Percentiles rank a stretch among this genome's conserved stretches.
Conservation (phyloP, 768 basidiomycete genomes). For the Mycena vitilis region DNA sequence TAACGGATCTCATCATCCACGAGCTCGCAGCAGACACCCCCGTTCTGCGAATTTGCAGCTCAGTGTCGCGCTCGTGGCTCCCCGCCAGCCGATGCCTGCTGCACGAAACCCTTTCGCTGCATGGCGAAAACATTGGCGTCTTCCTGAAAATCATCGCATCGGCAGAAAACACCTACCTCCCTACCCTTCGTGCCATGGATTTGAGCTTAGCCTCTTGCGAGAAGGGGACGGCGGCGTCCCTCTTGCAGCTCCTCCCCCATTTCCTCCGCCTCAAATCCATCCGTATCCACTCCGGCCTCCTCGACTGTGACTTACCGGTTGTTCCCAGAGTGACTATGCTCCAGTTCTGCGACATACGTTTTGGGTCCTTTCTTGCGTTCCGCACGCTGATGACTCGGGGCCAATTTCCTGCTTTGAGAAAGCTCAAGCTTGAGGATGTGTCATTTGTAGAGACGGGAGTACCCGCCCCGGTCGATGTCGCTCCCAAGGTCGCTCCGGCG, state of each 20-base stretch:
- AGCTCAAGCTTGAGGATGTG: background rate
- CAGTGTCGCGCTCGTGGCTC: slow-evolving; percentile 11
- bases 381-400: background rate
- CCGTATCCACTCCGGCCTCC: background rate
- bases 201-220: background rate
- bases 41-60: background rate
- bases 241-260: slow-evolving; percentile 5
- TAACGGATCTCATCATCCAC: slow-evolving; percentile 13
- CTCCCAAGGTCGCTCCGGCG: background rate
- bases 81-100: slow-evolving; percentile 11
- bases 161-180: slow-evolving; percentile 13
- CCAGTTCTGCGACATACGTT: background rate
- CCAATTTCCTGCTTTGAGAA: background rate
- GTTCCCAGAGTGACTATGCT: background rate
- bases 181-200: background rate
- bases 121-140: slow-evolving; percentile 4
- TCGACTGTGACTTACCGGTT: background rate
- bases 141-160: slow-evolving; percentile 6
- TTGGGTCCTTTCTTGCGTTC: background rate
- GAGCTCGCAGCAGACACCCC: background rate
- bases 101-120: background rate
- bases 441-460: background rate
- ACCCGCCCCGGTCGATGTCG: background rate
- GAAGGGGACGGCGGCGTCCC: background rate
- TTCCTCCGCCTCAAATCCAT: slow-evolving; percentile 1